Base-by-base conservation (phyloP, 2,329 filamentous ascomycete species). In the Karstenula rhodostoma region DNA sequence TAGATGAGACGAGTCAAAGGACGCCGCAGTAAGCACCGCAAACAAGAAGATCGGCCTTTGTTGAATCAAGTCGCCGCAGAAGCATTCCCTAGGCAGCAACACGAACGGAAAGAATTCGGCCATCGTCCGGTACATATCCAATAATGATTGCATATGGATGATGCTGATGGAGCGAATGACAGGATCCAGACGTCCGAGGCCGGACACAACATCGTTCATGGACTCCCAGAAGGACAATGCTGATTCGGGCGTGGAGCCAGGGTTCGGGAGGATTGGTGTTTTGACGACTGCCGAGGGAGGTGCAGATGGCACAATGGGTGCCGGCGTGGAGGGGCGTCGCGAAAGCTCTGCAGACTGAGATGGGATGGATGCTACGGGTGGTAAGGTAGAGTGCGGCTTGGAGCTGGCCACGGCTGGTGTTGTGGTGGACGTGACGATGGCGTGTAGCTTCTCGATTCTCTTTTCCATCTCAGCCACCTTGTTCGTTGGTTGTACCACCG, bases 41-140 rank as follows among this genome's bases (percentile, higher is more conserved):
- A 77, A 73, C 66, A 76, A 70, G 42, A 77, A 56, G 54, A 76
- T 70, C 7, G 74, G 73, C 10, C 73, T 73, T 51, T 70, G 66
- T 40, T 73, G 69, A 13, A 76, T 64, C 32, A 76, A 58, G 35
- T 74, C 68, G 25, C 62, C 66, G 40, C 67, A 74, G 47, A 69
- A 68, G 32, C 42, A 58, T 2, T 75, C 73, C 9, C 71, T 71
- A 7, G 74, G 70, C 19, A 76, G 35, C 15, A 67, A 52, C 2
- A 77, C 72, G 65, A 77, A 77, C 17, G 74, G 74, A 40, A 77
- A 77, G 55, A 68, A 76, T 52, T 75, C 72, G 33, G 65, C 65
- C 73, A 77, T 76, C 29, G 56, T 64, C 55, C 68, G 64, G 52
- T 75, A 77, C 23, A 56, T 71, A 17, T 76, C 71, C n/a, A 76